Evolutionary conservation across 305 asterid genomes (phyloP), one percentile per base, ranked within the genome.

Genomic region (Fraxinus sp.): DNA sequence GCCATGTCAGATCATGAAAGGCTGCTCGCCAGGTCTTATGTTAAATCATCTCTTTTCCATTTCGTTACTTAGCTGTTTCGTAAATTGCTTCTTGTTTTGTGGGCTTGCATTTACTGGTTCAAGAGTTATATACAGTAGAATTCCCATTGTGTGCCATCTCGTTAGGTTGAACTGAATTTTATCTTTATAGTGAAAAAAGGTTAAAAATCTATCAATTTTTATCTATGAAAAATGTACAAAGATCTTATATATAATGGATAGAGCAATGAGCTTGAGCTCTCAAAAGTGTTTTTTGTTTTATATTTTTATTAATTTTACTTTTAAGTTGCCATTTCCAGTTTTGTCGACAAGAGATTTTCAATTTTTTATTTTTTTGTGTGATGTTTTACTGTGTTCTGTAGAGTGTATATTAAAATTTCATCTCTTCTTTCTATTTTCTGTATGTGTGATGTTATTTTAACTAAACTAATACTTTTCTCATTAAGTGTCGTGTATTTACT

Each of bases 1-100:
- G 99, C 95, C 83, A 89, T 90, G 46, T 89, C 98, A 62, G 98
- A 93, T 91, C 97, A 92, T 89, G 87, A 91, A 78, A 88, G 98
- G 87, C 91, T 95, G 80, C 85, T 87, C 81, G 88, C 90, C 85
- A 95, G 99, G 99, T 95, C 66, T 46, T 81, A 11, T 64, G 62
- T 81, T 64, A 74, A 74, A 59, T 79, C 75, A 62, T 44, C 46
- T 75, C 36, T 71, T 4, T 80, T 64, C 78, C 70, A n/a, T 70
- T 57, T 86, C 52, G 20, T 68, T 28, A 22, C 14, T 62, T 6
- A 20, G 71, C 71, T 62, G 32, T 18, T 62, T 62, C 32, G 0
- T 20, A 18, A 1, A 35, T 62, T 22, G 30, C 71, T 62, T 6
- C 30, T 57, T 18, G 57, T n/a, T 18, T 59, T 20, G 4, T 7